Percentiles rank a stretch among this genome's conserved stretches.
phyloP scores from a whole-genome alignment of 768 basidiomycete genomes.

The Rhizopogon vinicolor region DNA sequence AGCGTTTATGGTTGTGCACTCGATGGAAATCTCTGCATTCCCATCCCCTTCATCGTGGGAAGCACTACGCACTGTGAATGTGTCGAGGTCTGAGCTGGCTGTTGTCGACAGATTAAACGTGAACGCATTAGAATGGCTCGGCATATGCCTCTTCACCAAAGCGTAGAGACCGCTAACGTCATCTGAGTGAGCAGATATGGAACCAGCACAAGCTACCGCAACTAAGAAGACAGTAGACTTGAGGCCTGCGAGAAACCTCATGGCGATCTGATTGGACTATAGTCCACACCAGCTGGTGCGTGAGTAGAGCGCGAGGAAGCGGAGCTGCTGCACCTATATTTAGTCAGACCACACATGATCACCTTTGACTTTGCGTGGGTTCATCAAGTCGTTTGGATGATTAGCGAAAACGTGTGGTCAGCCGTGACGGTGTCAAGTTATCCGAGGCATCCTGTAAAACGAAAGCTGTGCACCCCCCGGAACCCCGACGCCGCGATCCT shows the following conservation, averaged over 20 bases:
- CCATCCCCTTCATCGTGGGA: constrained; percentile 6
- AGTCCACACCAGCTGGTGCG: background rate
- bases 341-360: background rate
- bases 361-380: no score
- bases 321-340: background rate
- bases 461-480: no score
- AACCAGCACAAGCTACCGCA: background rate
- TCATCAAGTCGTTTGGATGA: no score
- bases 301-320: background rate
- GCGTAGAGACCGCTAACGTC: constrained; percentile 29
- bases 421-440: no score
- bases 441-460: no score
- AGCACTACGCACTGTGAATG: constrained; percentile 29
- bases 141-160: constrained; percentile 31
- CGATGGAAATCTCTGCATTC: constrained; percentile 18
- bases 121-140: constrained; percentile 27
- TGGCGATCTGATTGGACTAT: background rate
- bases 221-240: background rate
- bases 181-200: background rate
- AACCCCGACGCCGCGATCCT: no score
- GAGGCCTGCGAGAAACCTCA: constrained; percentile 1
- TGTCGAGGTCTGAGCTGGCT: constrained; percentile 17
- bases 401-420: no score
- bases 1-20: constrained; percentile 32
- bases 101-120: constrained; percentile 22